Evolutionary conservation across 371 early-diverging fungal species (phyloP).

Genomic region (Vairimorpha necatrix): DNA sequence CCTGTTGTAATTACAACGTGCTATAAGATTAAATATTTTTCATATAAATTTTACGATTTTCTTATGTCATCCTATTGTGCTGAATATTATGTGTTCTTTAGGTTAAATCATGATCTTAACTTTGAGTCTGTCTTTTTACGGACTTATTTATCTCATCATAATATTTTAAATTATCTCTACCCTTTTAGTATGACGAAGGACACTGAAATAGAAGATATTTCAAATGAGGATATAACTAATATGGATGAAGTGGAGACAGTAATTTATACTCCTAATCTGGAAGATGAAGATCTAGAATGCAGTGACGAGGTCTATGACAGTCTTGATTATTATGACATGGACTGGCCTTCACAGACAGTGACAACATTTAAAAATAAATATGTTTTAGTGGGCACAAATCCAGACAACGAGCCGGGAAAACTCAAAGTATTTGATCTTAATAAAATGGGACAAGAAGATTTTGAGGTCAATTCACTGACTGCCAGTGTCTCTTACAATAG

Average conservation of each 20-base stretch:
- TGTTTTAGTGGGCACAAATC: slow-evolving; percentile 51
- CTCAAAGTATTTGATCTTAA: slow-evolving; percentile 21
- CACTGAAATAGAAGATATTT: neutral
- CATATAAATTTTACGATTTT: no score
- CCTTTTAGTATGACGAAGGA: neutral
- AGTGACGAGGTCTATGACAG: slow-evolving; percentile 48
- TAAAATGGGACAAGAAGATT: slow-evolving; percentile 7
- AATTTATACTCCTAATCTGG: slow-evolving; percentile 28
- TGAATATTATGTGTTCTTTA: no score
- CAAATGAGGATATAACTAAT: slow-evolving; percentile 20
- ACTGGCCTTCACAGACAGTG: slow-evolving; percentile 60
- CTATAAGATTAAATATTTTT: no score
- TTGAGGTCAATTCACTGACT: neutral
- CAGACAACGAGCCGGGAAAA: slow-evolving; percentile 19
- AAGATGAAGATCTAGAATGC: slow-evolving; percentile 43
- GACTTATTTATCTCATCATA: no score
- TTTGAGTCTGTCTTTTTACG: no score
- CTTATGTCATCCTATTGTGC: no score
- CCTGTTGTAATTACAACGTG: no score
- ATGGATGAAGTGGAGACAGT: slow-evolving; percentile 24
- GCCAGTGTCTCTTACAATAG: slow-evolving; percentile 35
- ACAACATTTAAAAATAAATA: slow-evolving; percentile 7
- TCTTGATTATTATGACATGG: slow-evolving; percentile 52
- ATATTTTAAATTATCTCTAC: no score
- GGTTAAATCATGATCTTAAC: no score